These are phyloP conservation scores for Hymenoscyphus albidus DNA, from an alignment of 2,329 filamentous ascomycete species.

Conservation along the genomic window DNA sequence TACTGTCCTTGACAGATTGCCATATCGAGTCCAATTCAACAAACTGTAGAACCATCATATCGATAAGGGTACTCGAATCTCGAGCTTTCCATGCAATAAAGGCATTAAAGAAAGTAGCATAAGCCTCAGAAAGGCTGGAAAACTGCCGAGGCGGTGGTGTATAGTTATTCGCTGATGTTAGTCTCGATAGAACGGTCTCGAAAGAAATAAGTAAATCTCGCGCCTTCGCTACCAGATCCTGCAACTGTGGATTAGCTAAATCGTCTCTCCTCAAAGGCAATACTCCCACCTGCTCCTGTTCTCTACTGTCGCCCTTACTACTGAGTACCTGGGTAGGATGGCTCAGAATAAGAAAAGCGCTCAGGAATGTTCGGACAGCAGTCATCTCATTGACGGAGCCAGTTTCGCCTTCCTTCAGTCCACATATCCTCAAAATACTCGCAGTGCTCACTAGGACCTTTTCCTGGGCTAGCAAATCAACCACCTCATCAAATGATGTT, in stretches of 20 bases:
- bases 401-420: constrained; percentile 60
- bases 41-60: constrained; percentile 83
- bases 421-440: constrained; percentile 65
- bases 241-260: constrained; percentile 57
- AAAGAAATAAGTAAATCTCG: constrained; percentile 75
- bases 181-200: constrained; percentile 65
- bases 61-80: constrained; percentile 72
- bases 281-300: constrained; percentile 54
- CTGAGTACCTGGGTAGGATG: constrained; percentile 75
- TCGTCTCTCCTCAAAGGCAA: constrained; percentile 48
- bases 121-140: constrained; percentile 62
- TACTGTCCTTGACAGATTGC: constrained; percentile 76
- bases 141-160: constrained; percentile 60
- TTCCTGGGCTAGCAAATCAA: constrained; percentile 62
- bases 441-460: constrained; percentile 63
- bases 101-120: constrained; percentile 71
- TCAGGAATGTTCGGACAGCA: constrained; percentile 70
- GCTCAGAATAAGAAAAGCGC: constrained; percentile 74
- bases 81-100: constrained; percentile 83
- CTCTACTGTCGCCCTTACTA: constrained; percentile 59
- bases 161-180: constrained; percentile 64
- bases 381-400: constrained; percentile 66
- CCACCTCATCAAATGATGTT: constrained; percentile 71
- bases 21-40: constrained; percentile 80
- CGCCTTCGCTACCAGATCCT: constrained; percentile 73